These are phyloP conservation scores for Rhynchospora tenuis DNA, from an alignment of 176 grass and related monocot species.

Conservation along the genomic window DNA sequence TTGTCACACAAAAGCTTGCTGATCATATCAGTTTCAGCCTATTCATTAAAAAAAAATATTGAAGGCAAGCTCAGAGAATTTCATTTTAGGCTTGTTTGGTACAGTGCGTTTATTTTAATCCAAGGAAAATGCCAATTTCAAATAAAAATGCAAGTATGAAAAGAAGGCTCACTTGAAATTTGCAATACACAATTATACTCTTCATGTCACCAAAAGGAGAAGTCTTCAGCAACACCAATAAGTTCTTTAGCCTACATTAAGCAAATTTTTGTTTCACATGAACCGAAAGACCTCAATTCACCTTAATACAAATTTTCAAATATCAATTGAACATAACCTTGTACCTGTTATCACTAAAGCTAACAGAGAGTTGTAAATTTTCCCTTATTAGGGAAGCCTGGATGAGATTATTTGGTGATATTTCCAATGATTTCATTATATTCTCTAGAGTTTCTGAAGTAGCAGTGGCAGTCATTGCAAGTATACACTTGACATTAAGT, in stretches of 20 bases:
- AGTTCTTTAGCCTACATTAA: slow-evolving; percentile 66
- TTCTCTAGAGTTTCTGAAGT: slow-evolving; percentile 73
- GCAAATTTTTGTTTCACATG: slow-evolving; percentile 2
- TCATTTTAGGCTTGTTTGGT: neutral
- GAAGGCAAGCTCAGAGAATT: neutral
- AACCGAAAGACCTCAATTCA: neutral
- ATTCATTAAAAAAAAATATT: slow-evolving; percentile 28
- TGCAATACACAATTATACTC: slow-evolving; percentile 95
- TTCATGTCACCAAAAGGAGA: slow-evolving; percentile 67
- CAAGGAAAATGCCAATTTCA: neutral
- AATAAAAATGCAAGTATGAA: slow-evolving; percentile 18
- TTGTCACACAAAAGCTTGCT: slow-evolving; percentile 83
- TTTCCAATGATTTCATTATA: slow-evolving; percentile 81
- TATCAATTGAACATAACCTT: slow-evolving; percentile 9
- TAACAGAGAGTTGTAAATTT: slow-evolving; percentile 64
- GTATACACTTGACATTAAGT: slow-evolving; percentile 72
- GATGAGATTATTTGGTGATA: slow-evolving; percentile 59
- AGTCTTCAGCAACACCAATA: slow-evolving; percentile 71
- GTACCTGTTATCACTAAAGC: slow-evolving; percentile 68
- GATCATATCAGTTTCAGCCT: slow-evolving; percentile 83
- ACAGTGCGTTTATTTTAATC: neutral
- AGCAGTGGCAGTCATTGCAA: slow-evolving; percentile 97
- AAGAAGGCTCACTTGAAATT: slow-evolving; percentile 81
- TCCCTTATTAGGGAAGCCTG: slow-evolving; percentile 64
- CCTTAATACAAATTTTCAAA: slow-evolving; percentile 14